These are phyloP conservation scores for Schizochytrium sp. DNA, from an alignment of 108 stramenopile species.

Conservation along the genomic window DNA sequence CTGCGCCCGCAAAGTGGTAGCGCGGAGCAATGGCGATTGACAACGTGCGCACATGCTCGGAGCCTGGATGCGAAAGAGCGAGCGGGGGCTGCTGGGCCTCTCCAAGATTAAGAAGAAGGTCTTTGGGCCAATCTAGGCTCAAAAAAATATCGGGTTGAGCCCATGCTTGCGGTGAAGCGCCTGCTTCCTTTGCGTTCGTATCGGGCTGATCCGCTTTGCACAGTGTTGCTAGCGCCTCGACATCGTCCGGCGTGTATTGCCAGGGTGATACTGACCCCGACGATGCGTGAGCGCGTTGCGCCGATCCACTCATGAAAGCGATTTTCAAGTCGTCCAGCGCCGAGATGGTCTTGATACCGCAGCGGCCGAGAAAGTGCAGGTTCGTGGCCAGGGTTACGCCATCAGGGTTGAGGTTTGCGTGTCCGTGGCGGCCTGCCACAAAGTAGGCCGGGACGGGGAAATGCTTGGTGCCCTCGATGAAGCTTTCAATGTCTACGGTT, in stretches of 20 bases:
- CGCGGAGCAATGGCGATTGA: background rate
- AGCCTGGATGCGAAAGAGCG: background rate
- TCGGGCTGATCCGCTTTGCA: background rate
- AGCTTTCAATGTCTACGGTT: background rate
- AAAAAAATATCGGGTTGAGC: background rate
- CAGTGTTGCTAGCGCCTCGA: background rate
- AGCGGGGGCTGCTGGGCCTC: background rate
- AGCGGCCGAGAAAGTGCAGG: background rate
- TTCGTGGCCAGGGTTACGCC: background rate
- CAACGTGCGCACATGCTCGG: background rate
- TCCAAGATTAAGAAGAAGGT: background rate
- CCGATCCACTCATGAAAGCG: background rate
- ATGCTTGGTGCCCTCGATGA: background rate
- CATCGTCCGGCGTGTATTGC: background rate
- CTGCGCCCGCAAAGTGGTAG: background rate
- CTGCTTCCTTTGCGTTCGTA: no score
- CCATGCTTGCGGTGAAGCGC: background rate
- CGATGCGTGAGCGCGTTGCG: background rate
- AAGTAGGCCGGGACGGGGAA: background rate
- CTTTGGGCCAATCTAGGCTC: background rate
- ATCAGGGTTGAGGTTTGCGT: background rate
- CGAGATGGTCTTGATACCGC: background rate
- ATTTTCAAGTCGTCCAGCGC: background rate
- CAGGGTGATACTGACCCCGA: background rate
- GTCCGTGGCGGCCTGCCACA: background rate